phyloP scores from a whole-genome alignment of 495 filamentous ascomycete species.

The Podospora didyma region DNA sequence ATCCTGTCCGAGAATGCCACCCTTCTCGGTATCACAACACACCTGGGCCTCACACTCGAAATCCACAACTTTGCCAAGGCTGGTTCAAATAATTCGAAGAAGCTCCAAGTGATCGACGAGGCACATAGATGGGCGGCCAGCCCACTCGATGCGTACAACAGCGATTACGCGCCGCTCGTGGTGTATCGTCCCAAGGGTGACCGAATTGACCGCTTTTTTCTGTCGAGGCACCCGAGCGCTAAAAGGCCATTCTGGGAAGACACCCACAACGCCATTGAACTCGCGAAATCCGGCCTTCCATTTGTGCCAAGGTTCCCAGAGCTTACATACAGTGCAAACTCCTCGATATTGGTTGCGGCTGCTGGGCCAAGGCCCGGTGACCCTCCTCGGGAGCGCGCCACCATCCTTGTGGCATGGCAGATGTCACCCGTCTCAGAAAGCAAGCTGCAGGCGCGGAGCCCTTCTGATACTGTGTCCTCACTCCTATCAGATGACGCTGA shows the following conservation, averaged over 20 bases:
- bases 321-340: constrained; percentile 22
- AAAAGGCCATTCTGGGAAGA: constrained; percentile 26
- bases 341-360: constrained; percentile 22
- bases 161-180: constrained; percentile 19
- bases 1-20: constrained; percentile 23
- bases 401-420: constrained; percentile 27
- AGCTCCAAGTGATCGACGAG: constrained; percentile 28
- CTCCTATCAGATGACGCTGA: constrained; percentile 3
- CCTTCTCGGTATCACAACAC: constrained; percentile 24
- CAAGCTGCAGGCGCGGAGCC: constrained; percentile 15
- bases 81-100: constrained; percentile 19
- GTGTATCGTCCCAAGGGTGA: constrained; percentile 25
- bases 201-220: constrained; percentile 26
- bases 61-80: constrained; percentile 28
- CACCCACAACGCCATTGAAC: constrained; percentile 20
- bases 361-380: constrained; percentile 25
- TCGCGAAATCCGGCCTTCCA: constrained; percentile 17
- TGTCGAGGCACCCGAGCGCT: constrained; percentile 14
- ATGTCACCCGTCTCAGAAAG: constrained; percentile 19
- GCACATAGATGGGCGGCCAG: constrained; percentile 26
- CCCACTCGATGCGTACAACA: constrained; percentile 20
- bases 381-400: constrained; percentile 10
- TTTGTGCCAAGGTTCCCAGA: constrained; percentile 29
- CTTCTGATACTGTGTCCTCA: constrained; percentile 10
- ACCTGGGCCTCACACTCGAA: constrained; percentile 27